These are phyloP conservation scores for Scutellaria barbata DNA, from an alignment of 257 asterid species.

Conservation along the genomic window DNA sequence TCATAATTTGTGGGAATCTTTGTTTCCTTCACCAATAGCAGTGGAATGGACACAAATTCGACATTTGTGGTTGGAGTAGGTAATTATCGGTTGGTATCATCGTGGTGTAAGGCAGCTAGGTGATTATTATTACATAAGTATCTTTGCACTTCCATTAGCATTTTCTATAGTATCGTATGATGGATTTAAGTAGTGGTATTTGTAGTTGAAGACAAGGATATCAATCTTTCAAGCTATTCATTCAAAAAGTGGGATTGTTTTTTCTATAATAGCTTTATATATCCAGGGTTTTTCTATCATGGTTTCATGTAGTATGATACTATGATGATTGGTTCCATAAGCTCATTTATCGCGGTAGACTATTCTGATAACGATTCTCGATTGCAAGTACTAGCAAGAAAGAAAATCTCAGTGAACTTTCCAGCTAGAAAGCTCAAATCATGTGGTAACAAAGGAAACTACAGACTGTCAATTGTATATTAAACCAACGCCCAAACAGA, in stretches of 20 bases:
- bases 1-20: neutral
- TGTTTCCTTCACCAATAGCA: neutral
- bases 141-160: conserved; percentile 17
- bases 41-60: conserved; percentile 60
- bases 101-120: neutral
- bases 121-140: neutral
- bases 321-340: too few species aligned
- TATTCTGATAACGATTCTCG: too few species aligned
- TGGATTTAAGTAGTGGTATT: neutral
- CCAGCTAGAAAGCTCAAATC: too few species aligned
- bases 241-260: too few species aligned
- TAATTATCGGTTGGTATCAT: neutral
- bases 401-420: too few species aligned
- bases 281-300: too few species aligned
- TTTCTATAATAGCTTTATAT: too few species aligned
- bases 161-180: neutral
- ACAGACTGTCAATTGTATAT: neutral
- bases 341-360: too few species aligned
- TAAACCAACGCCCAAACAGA: neutral
- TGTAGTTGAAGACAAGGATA: neutral
- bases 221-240: neutral
- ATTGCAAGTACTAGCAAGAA: too few species aligned
- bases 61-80: conserved; percentile 58
- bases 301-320: too few species aligned
- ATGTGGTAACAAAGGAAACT: too few species aligned